phyloP scores from a whole-genome alignment of 2,329 filamentous ascomycete genomes.

The Trichothecium sympodiale region DNA sequence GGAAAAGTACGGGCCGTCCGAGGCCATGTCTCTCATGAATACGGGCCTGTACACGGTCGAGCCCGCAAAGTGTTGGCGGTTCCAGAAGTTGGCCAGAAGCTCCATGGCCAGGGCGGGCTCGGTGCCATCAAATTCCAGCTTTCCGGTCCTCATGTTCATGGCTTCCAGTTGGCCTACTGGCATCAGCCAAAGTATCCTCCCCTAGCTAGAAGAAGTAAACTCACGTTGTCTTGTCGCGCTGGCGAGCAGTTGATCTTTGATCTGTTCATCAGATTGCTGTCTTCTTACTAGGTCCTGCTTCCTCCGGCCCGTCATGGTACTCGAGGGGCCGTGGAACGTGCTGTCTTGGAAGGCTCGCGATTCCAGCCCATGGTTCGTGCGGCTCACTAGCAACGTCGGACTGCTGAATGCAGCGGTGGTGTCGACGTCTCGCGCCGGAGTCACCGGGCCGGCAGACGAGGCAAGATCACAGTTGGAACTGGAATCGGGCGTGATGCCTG shows the following conservation, averaged over 20 bases:
- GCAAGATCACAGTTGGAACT: too few species aligned
- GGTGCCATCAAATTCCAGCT: slow-evolving; percentile 38
- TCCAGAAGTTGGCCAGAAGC: slow-evolving; percentile 40
- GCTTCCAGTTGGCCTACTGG: slow-evolving; percentile 28
- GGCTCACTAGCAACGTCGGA: too few species aligned
- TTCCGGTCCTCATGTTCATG: slow-evolving; percentile 27
- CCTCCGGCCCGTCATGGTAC: slow-evolving; percentile 4
- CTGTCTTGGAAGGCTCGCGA: too few species aligned
- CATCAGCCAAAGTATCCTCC: background rate
- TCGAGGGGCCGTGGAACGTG: slow-evolving; percentile 14
- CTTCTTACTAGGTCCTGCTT: slow-evolving; percentile 2
- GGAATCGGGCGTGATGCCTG: too few species aligned
- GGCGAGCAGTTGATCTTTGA: slow-evolving; percentile 8
- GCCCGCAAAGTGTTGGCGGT: slow-evolving; percentile 35
- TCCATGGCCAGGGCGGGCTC: slow-evolving; percentile 38
- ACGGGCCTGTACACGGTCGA: slow-evolving; percentile 19
- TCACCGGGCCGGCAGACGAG: too few species aligned
- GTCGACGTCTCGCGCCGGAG: too few species aligned
- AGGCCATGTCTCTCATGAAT: slow-evolving; percentile 37
- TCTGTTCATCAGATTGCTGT: background rate
- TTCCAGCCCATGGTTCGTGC: too few species aligned
- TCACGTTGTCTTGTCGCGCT: slow-evolving; percentile 9
- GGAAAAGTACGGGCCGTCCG: slow-evolving; percentile 40
- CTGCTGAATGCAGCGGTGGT: too few species aligned
- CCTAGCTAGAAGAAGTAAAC: too few species aligned